Percentiles rank a stretch among this genome's conserved stretches.
Evolutionary conservation across 108 stramenopile species (phyloP).

Genomic region (Skeletonema costatum): DNA sequence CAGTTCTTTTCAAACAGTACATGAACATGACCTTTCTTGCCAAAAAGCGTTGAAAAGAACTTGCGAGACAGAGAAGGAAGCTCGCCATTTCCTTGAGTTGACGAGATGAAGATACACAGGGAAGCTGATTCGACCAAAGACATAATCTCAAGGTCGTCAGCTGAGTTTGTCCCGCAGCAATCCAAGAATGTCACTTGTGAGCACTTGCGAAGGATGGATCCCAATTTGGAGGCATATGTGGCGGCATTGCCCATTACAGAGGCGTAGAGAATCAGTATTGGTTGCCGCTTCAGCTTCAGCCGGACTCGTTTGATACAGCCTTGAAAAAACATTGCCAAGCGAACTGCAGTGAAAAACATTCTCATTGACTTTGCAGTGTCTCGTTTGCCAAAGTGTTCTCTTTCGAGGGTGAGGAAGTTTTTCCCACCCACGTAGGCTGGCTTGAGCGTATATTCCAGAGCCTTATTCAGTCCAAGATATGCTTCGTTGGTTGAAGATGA

Average conservation of each 20-base stretch:
- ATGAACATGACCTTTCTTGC: neutral
- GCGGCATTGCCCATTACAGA: conserved; percentile 7
- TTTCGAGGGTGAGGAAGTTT: conserved; percentile 7
- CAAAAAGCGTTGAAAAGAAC: conserved; percentile 14
- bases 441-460: conserved; percentile 27
- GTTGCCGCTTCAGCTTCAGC: conserved; percentile 2
- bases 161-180: conserved; percentile 5
- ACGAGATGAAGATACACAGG: conserved; percentile 1
- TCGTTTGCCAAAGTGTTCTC: conserved; percentile 12
- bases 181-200: conserved; percentile 19
- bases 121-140: neutral
- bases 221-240: conserved; percentile 9
- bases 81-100: conserved; percentile 21
- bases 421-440: conserved; percentile 19
- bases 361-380: neutral
- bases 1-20: neutral
- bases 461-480: conserved; percentile 23
- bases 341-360: conserved; percentile 1
- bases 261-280: conserved; percentile 3
- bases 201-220: neutral
- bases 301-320: too few relatives aligned
- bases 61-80: conserved; percentile 6
- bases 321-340: neutral
- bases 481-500: conserved; percentile 20
- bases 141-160: neutral